phyloP scores from a whole-genome alignment of 495 filamentous ascomycete genomes.

The Melanomma pulvis-pyrius region DNA sequence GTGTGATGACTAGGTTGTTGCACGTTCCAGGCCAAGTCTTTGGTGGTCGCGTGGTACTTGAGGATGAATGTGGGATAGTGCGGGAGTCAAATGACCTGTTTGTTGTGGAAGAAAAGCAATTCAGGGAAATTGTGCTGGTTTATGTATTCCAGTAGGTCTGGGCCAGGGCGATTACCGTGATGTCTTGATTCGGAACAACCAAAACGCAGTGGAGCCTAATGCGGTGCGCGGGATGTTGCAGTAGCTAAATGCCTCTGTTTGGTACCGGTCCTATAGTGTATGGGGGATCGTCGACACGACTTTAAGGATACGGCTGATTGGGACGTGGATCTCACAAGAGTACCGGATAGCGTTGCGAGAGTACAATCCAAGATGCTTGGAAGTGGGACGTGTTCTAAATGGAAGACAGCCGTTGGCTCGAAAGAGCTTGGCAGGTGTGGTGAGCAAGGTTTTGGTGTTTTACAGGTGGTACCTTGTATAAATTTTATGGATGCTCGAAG shows the following conservation, averaged over 20 bases:
- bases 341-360: conserved; percentile 14
- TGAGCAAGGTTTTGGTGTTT: conserved; percentile 11
- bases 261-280: not conserved
- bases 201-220: too few species aligned
- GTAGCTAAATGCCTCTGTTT: conserved; percentile 4
- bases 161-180: not conserved
- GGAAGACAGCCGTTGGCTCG: conserved; percentile 14
- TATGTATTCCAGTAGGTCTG: not conserved
- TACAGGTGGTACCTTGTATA: conserved; percentile 24
- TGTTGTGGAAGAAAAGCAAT: not conserved
- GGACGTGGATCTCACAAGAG: not conserved
- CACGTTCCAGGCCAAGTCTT: conserved; percentile 14
- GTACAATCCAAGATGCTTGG: conserved; percentile 27
- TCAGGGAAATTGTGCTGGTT: not conserved
- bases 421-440: conserved; percentile 15
- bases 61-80: conserved; percentile 16
- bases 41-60: conserved; percentile 26
- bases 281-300: conserved; percentile 12
- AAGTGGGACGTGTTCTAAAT: conserved; percentile 3
- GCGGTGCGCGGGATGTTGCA: conserved; percentile 23
- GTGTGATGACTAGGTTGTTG: not conserved
- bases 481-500: conserved; percentile 13
- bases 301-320: not conserved
- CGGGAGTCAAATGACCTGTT: conserved; percentile 14
- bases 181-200: too few species aligned